A percentile compares a stretch with the other conserved stretches of the same genome.
These are phyloP conservation scores for Diaporthe helianthi DNA, from an alignment of 2,329 filamentous ascomycete species.

Conservation along the genomic window DNA sequence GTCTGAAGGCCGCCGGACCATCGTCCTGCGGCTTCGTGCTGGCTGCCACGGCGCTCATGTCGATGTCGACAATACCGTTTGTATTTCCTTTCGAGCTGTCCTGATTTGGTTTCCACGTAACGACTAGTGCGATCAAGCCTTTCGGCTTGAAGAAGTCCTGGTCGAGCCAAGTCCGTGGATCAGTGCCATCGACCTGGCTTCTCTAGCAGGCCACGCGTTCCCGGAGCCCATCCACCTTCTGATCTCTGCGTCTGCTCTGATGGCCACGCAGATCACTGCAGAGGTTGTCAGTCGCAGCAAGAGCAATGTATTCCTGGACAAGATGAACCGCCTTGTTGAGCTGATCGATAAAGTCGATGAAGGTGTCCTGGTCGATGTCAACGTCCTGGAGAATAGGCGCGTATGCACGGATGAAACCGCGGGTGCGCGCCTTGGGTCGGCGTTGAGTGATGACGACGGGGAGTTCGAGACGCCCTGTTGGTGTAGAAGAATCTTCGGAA, in stretches of 20 bases:
- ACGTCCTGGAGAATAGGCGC: slow-evolving; percentile 52
- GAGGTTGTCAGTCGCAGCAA: slow-evolving; percentile 49
- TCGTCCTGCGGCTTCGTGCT: slow-evolving; percentile 36
- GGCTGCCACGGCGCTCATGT: slow-evolving; percentile 42
- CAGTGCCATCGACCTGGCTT: slow-evolving; percentile 50
- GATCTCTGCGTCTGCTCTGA: slow-evolving; percentile 51
- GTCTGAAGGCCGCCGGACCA: slow-evolving; percentile 35
- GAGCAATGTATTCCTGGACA: slow-evolving; percentile 61
- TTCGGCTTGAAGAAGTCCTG: slow-evolving; percentile 62
- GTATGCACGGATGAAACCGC: slow-evolving; percentile 62
- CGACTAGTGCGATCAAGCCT: slow-evolving; percentile 58
- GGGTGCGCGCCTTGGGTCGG: slow-evolving; percentile 53
- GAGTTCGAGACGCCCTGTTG: slow-evolving; percentile 42
- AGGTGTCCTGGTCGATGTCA: slow-evolving; percentile 57
- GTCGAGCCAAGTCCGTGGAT: slow-evolving; percentile 47
- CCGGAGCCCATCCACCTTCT: slow-evolving; percentile 50
- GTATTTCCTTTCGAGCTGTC: slow-evolving; percentile 35
- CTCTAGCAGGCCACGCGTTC: slow-evolving; percentile 46
- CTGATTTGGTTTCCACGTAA: slow-evolving; percentile 57
- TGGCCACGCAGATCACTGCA: slow-evolving; percentile 50
- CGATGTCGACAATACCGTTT: slow-evolving; percentile 43
- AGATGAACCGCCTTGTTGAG: slow-evolving; percentile 57
- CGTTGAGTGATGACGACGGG: slow-evolving; percentile 61
- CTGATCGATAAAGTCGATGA: slow-evolving; percentile 56
- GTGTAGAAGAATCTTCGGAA: background rate